Evolutionary conservation across 208 protist genomes (phyloP).

Genomic region (Trypanosomatidae sp.): DNA sequence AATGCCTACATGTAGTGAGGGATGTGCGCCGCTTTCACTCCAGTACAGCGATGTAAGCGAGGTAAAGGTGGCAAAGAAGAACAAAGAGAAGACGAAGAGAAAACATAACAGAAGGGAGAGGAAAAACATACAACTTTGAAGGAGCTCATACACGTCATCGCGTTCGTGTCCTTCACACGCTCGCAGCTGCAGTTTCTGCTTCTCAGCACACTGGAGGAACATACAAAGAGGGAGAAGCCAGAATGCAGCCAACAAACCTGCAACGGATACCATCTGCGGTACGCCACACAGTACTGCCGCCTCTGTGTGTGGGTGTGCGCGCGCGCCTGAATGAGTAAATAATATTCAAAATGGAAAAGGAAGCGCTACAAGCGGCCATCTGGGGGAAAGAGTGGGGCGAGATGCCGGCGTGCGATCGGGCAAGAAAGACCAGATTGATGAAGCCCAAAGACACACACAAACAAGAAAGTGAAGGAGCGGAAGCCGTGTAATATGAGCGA

Average conservation of each 20-base stretch:
- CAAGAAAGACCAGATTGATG: background rate
- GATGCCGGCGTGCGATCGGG: background rate
- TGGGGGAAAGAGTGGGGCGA: background rate
- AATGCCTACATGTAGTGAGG: background rate
- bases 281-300: background rate
- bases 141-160: background rate
- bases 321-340: background rate
- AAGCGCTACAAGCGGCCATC: background rate
- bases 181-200: background rate
- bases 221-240: background rate
- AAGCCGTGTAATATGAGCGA: background rate
- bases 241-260: background rate
- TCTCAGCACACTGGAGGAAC: background rate
- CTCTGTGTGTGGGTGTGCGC: background rate
- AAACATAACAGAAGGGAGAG: conserved; percentile 1
- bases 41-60: background rate
- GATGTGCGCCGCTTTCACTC: background rate
- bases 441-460: background rate
- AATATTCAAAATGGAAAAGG: background rate
- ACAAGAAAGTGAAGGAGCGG: background rate
- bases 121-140: conserved; percentile 2
- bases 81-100: background rate
- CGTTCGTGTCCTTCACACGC: background rate
- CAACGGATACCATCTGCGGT: background rate
- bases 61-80: background rate